A percentile compares a stretch with the other conserved stretches of the same genome.
Conservation (phyloP, 1,284 basidiomycete species). For the Cutaneotrichosporon sp. region DNA sequence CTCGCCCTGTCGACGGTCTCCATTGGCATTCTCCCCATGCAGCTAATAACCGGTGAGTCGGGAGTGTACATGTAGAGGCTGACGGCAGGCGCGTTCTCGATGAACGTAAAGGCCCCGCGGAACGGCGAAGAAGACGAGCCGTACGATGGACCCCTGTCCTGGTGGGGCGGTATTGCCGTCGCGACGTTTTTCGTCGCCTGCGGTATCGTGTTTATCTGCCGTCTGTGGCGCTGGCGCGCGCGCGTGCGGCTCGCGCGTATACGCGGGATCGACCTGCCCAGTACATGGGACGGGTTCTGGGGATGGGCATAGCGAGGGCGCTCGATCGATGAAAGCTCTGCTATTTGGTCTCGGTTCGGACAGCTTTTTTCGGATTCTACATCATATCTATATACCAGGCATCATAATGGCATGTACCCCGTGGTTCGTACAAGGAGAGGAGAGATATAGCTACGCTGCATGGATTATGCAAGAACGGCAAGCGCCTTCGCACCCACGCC, state of each 20-base stretch:
- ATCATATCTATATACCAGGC: no score
- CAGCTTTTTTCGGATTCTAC: no score
- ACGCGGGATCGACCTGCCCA: conserved; percentile 28
- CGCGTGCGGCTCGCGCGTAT: conserved; percentile 28
- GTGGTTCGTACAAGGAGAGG: no score
- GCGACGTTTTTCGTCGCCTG: conserved; percentile 35
- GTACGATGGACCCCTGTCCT: conserved; percentile 24
- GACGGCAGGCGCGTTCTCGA: conserved; percentile 59
- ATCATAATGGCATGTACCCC: not conserved
- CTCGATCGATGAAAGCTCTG: no score
- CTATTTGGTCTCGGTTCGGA: no score
- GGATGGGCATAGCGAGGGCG: conserved; percentile 27
- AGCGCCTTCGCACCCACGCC: no score
- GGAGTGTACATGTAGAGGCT: not conserved
- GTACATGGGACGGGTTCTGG: conserved; percentile 42
- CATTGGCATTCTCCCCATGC: conserved; percentile 65
- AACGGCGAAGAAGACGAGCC: conserved; percentile 28
- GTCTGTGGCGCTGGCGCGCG: conserved; percentile 42
- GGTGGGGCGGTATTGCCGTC: conserved; percentile 35
- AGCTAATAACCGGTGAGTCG: conserved; percentile 58
- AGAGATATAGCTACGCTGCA: no score
- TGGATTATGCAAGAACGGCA: no score
- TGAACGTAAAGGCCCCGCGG: conserved; percentile 55
- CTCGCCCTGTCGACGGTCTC: conserved; percentile 63
- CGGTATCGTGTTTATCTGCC: conserved; percentile 37